These are phyloP conservation scores for Populus deltoides DNA, from an alignment of 345 rosid species.

Conservation along the genomic window DNA sequence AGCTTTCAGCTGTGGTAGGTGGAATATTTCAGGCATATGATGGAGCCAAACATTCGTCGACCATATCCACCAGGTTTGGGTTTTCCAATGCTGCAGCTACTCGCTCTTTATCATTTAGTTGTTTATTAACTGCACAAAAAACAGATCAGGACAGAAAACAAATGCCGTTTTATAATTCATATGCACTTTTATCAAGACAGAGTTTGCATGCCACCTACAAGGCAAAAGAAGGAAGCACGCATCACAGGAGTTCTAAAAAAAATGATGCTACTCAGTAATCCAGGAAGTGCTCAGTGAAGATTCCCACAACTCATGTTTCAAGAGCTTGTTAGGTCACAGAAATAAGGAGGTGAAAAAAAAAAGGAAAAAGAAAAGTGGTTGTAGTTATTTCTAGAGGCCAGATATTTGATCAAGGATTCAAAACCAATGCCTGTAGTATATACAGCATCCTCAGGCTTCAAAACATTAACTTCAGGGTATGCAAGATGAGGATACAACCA, in stretches of 20 bases:
- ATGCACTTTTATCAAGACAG: not conserved
- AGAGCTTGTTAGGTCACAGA: not conserved
- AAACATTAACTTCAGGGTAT: not conserved
- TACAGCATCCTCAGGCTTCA: not conserved
- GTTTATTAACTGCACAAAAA: constrained; percentile 74
- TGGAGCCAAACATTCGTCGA: constrained; percentile 78
- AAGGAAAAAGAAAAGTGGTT: not conserved
- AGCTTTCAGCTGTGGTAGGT: not conserved
- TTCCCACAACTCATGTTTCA: not conserved
- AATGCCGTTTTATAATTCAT: not conserved
- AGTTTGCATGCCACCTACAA: not conserved
- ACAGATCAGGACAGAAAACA: not conserved
- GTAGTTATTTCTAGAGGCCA: not conserved
- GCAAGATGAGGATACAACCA: not conserved
- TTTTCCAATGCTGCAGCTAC: constrained; percentile 93
- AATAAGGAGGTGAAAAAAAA: not conserved
- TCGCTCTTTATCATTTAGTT: constrained; percentile 87
- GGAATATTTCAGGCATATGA: constrained; percentile 41
- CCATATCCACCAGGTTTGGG: constrained; percentile 85
- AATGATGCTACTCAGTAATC: not conserved
- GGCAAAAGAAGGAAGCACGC: not conserved
- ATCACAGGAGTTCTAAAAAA: not conserved
- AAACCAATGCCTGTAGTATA: not conserved
- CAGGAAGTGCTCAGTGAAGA: not conserved
- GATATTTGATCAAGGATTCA: not conserved